Conservation (phyloP, 176 grass and related monocot species). For the Pontederia paniculata region DNA sequence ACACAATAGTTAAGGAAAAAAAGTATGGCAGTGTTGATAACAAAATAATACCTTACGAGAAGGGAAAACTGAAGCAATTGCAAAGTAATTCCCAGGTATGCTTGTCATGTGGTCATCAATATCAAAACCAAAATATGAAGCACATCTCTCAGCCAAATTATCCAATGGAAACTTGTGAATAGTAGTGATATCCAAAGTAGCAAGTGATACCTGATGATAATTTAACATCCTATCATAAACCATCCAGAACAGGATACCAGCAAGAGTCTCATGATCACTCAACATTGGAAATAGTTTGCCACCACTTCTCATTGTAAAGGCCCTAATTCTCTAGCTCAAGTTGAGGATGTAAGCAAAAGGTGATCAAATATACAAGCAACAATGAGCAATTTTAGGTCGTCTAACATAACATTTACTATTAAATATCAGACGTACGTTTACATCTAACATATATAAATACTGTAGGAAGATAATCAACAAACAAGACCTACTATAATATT, state of each 20-base stretch:
- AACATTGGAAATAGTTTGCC: too few species aligned
- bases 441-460: too few species aligned
- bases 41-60: slow-evolving; percentile 40
- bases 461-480: too few species aligned
- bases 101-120: slow-evolving; percentile 24
- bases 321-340: too few species aligned
- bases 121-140: slow-evolving; percentile 41
- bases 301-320: too few species aligned
- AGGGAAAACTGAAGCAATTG: slow-evolving; percentile 56
- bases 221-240: background rate
- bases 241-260: background rate
- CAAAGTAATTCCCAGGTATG: slow-evolving; percentile 49
- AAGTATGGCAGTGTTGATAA: background rate
- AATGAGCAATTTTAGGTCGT: too few species aligned
- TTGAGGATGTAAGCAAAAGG: too few species aligned
- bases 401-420: too few species aligned
- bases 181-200: slow-evolving; percentile 20
- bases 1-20: background rate
- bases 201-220: slow-evolving; percentile 42
- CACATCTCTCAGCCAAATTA: slow-evolving; percentile 38
- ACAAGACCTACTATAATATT: too few species aligned
- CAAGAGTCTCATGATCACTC: too few species aligned
- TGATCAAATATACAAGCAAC: too few species aligned
- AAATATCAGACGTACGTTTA: too few species aligned
- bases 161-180: slow-evolving; percentile 28